These are phyloP conservation scores for Pulveroboletus frians DNA, from an alignment of 768 basidiomycete species.

Conservation along the genomic window DNA sequence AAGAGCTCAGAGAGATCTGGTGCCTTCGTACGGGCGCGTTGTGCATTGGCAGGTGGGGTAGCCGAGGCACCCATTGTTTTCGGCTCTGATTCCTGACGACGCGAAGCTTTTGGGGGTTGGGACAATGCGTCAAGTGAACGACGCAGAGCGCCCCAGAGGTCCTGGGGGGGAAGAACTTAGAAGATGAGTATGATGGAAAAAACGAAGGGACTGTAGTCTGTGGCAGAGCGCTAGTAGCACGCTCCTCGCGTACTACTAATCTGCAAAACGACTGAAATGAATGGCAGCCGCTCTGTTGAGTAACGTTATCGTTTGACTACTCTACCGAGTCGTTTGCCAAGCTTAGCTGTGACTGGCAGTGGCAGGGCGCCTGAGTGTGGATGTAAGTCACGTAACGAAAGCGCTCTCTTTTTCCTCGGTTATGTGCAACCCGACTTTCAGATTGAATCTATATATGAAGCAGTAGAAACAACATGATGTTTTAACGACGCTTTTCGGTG, in stretches of 20 bases:
- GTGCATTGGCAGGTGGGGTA: conserved; percentile 34
- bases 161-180: conserved; percentile 8
- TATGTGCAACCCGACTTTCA: too few relatives aligned
- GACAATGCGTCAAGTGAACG: conserved; percentile 18
- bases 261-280: too few relatives aligned
- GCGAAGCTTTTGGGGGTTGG: not conserved
- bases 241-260: conserved; percentile 24
- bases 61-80: conserved; percentile 38
- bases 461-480: too few relatives aligned
- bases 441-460: too few relatives aligned
- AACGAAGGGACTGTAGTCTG: not conserved
- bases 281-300: too few relatives aligned
- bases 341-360: too few relatives aligned
- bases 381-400: too few relatives aligned
- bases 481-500: too few relatives aligned
- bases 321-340: too few relatives aligned
- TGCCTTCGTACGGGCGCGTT: conserved; percentile 50
- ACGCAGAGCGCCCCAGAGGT: conserved; percentile 9
- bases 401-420: too few relatives aligned
- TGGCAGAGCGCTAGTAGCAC: conserved; percentile 10
- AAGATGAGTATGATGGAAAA: not conserved
- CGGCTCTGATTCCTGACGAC: conserved; percentile 6
- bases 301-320: too few relatives aligned
- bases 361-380: too few relatives aligned
- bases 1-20: conserved; percentile 62